phyloP scores from a whole-genome alignment of 1,139 yeast genomes.

The Meyerozyma sp. region DNA sequence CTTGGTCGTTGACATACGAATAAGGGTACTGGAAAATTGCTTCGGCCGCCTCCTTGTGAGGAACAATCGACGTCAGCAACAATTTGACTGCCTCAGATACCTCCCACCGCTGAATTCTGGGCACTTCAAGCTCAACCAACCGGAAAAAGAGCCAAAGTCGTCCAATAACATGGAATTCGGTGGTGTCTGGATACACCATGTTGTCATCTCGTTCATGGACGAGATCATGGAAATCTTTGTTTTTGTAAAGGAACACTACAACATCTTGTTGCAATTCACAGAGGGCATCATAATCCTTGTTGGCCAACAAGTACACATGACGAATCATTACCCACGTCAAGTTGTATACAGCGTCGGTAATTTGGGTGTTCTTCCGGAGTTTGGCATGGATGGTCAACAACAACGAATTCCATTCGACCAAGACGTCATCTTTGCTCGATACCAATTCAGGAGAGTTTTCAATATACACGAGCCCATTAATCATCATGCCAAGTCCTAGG shows the following conservation, averaged over 20 bases:
- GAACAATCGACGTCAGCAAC: slow-evolving; percentile 22
- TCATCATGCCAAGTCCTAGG: not conserved
- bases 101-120: slow-evolving; percentile 29
- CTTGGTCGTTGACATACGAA: slow-evolving; percentile 10
- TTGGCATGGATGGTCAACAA: slow-evolving; percentile 18
- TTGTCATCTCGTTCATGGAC: slow-evolving; percentile 1
- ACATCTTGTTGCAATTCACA: slow-evolving; percentile 27
- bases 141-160: slow-evolving; percentile 28
- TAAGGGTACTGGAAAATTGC: slow-evolving; percentile 14
- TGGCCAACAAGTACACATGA: slow-evolving; percentile 19
- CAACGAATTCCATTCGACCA: slow-evolving; percentile 20
- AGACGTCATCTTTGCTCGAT: slow-evolving; percentile 8
- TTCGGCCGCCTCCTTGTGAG: slow-evolving; percentile 16
- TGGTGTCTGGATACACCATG: slow-evolving; percentile 7
- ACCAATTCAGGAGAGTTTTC: not conserved
- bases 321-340: slow-evolving; percentile 27
- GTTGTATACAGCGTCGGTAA: slow-evolving; percentile 22
- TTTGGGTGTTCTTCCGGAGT: slow-evolving; percentile 14
- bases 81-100: slow-evolving; percentile 24
- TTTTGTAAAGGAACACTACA: slow-evolving; percentile 16
- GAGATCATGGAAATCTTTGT: not conserved
- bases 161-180: slow-evolving; percentile 17
- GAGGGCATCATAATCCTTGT: slow-evolving; percentile 22
- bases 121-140: slow-evolving; percentile 22
- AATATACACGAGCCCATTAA: not conserved